Conservation (phyloP, 2,329 filamentous ascomycete genomes). For the Verticillium klebahnii region DNA sequence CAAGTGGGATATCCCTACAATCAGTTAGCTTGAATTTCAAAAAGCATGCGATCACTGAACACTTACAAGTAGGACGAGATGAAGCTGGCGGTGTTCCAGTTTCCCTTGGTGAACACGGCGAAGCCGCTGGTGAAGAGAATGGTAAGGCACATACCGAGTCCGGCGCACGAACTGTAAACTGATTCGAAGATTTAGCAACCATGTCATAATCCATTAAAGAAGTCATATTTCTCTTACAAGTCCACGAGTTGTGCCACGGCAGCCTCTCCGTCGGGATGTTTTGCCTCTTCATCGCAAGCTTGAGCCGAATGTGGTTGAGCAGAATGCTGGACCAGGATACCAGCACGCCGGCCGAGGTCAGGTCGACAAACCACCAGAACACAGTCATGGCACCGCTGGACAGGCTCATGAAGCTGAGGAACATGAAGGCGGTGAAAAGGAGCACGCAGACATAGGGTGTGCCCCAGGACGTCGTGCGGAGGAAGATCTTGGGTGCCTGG, state of each 20-base stretch:
- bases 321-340: constrained; percentile 59
- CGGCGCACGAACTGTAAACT: constrained; percentile 58
- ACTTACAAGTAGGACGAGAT: constrained; percentile 60
- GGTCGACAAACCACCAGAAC: constrained; percentile 60
- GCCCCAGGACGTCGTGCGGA: constrained; percentile 54
- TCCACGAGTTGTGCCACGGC: constrained; percentile 62
- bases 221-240: constrained; percentile 35
- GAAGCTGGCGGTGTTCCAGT: constrained; percentile 53
- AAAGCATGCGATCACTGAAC: background rate
- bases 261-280: constrained; percentile 43
- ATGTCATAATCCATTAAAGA: background rate
- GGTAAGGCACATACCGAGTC: constrained; percentile 55
- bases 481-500: constrained; percentile 53
- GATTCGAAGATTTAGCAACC: background rate
- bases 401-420: constrained; percentile 54
- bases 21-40: constrained; percentile 8
- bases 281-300: constrained; percentile 50
- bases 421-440: constrained; percentile 49
- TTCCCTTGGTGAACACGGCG: constrained; percentile 52
- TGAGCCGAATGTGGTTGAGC: constrained; percentile 55
- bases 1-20: constrained; percentile 54
- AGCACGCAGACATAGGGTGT: constrained; percentile 52
- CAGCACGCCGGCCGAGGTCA: constrained; percentile 59
- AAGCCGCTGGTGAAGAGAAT: constrained; percentile 71
- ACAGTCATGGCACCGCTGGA: constrained; percentile 55